Conservation (phyloP, 352 stramenopile species). For the Pythium aquatile region DNA sequence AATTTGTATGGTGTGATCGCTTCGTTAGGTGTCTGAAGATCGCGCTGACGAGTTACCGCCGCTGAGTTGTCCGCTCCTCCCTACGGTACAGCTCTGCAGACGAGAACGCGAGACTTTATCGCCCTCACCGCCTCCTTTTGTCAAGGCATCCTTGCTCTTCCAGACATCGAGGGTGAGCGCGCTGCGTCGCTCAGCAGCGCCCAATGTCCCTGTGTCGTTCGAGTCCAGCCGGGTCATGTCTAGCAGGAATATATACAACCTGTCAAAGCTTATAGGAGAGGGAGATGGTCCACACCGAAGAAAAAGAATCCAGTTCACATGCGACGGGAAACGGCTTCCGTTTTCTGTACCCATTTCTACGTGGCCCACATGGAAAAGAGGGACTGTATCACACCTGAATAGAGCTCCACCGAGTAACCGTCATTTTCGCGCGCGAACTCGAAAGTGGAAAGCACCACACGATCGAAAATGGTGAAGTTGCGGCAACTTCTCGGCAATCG, state of each 20-base stretch:
- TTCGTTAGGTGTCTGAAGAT: neutral
- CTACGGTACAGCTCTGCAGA: neutral
- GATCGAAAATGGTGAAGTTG: conserved; percentile 50
- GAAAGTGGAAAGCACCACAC: too few species aligned
- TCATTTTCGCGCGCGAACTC: conserved; percentile 6
- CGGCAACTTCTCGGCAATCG: conserved; percentile 45
- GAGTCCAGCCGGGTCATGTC: neutral
- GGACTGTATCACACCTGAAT: neutral
- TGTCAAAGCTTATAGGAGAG: conserved; percentile 10
- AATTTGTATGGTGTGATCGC: neutral
- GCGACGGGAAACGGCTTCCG: conserved; percentile 17
- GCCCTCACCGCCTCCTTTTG: neutral
- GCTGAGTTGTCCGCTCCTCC: neutral
- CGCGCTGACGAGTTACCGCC: neutral
- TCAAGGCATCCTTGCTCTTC: neutral
- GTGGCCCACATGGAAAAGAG: conserved; percentile 6
- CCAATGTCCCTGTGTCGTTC: neutral
- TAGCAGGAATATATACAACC: conserved; percentile 10
- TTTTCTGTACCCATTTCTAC: neutral
- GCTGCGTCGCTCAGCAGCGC: neutral
- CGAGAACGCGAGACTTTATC: conserved; percentile 3
- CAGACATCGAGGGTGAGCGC: neutral
- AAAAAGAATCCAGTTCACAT: conserved; percentile 30
- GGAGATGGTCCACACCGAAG: conserved; percentile 6
- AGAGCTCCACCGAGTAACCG: neutral